Evolutionary conservation across 2,329 filamentous ascomycete genomes (phyloP), one percentile per base, ranked within the genome.

Genomic region (Alternaria sp.): DNA sequence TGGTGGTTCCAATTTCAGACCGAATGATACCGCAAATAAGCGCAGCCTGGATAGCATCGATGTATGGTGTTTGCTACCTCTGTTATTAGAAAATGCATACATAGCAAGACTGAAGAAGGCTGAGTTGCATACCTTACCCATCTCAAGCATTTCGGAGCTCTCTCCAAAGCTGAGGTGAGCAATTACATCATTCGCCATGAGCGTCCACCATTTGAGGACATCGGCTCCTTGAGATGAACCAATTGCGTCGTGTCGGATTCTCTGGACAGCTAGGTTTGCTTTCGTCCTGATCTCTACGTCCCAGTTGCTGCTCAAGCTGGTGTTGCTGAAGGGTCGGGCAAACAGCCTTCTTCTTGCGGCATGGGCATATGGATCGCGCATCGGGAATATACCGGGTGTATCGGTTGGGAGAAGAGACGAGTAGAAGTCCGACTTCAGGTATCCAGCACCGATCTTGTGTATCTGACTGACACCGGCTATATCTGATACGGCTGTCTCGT

Each of bases 351-450:
- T 66, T 25, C 80, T 67, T 4, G 67, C 68, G 19, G 73, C 75
- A 63, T 83, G 80, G n/a, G 69, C 65, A 30, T 75, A 73, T 1
- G 72, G 71, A 46, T 81, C 76, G 2, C 68, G 71, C 78, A 82
- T 80, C 12, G 76, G 73, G 59, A 83, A 83, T 10, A 82, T 66
- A 8, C 70, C 74, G 5, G 64, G 67, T 7, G 74, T 73, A 11
- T 40, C 36, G 17, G 36, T 17, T 17, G 36, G 36, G 1, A 40
- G 15, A 4, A 75, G 51, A 5, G 63, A 59, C 28, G 67, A 40
- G 62, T 85, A 84, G 76, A 79, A 83, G 4, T 73, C 64, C 2
- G 73, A 77, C 62, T 85, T 84, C 4, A 74, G 64, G 52, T 81
- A 84, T 6, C 78, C 78, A 23, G 78, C 77, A 1, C 81, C 81